phyloP scores from a whole-genome alignment of 2,329 filamentous ascomycete species.

The Fusarium sarcochroum region DNA sequence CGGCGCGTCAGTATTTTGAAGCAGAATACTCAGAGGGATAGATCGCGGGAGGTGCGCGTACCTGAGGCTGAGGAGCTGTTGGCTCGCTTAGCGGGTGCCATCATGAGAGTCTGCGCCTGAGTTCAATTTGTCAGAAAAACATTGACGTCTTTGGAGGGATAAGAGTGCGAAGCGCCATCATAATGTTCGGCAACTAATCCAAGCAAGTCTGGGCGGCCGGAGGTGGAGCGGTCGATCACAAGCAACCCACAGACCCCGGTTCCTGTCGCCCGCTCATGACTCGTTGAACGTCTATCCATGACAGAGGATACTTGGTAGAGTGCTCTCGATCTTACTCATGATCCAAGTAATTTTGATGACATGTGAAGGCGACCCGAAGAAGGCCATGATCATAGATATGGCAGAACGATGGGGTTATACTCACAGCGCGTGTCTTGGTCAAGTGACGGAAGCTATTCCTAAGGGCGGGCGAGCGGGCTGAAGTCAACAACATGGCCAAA shows the following conservation, averaged over 20 bases:
- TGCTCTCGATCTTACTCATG: neutral
- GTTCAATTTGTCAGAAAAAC: constrained; percentile 22
- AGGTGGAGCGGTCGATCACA: constrained; percentile 35
- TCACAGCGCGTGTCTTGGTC: constrained; percentile 48
- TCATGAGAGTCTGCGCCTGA: constrained; percentile 53
- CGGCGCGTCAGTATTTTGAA: constrained; percentile 35
- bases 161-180: neutral
- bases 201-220: constrained; percentile 13
- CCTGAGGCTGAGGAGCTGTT: constrained; percentile 68
- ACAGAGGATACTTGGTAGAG: constrained; percentile 4
- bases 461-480: constrained; percentile 52
- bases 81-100: constrained; percentile 68
- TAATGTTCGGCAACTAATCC: constrained; percentile 1
- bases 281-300: constrained; percentile 8
- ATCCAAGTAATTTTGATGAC: neutral
- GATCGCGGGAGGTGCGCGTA: constrained; percentile 48
- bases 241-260: constrained; percentile 22
- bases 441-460: constrained; percentile 54
- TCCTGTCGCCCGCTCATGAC: constrained; percentile 28
- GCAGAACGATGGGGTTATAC: constrained; percentile 16
- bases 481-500: constrained; percentile 56
- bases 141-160: neutral
- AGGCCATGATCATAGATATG: neutral
- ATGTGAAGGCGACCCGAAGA: constrained; percentile 4
- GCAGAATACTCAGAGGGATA: neutral